Evolutionary conservation across 305 asterid genomes (phyloP).

Genomic region (Solanum hybrid): DNA sequence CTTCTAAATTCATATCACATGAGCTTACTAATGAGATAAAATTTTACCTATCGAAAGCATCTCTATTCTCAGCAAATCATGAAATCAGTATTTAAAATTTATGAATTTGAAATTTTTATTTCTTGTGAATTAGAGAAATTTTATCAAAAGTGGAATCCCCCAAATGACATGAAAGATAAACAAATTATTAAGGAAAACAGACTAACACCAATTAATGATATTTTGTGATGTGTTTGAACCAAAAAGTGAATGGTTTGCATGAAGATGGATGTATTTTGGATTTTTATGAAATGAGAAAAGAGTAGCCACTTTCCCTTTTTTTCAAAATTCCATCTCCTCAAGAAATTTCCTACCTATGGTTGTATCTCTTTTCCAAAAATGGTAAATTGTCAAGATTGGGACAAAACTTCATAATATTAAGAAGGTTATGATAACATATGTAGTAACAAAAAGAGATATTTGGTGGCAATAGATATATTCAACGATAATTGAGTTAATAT

Average conservation of each 20-base stretch:
- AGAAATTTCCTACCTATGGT: not conserved
- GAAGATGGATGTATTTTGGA: not conserved
- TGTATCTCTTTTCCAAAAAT: not conserved
- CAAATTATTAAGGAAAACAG: not conserved
- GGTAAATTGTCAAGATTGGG: not conserved
- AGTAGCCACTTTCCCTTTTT: not conserved
- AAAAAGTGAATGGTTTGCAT: not conserved
- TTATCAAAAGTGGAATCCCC: not conserved
- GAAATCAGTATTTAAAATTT: not conserved
- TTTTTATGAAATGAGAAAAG: not conserved
- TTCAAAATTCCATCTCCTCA: not conserved
- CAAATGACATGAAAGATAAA: not conserved
- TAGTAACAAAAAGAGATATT: not conserved
- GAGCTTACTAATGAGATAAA: not conserved
- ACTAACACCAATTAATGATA: not conserved
- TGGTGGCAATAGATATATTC: too few relatives aligned
- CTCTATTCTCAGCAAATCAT: not conserved
- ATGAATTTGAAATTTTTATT: not conserved
- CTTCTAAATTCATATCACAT: not conserved
- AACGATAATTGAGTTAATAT: too few relatives aligned
- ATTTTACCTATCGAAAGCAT: not conserved
- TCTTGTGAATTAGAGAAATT: not conserved
- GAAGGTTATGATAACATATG: not conserved
- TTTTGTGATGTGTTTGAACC: not conserved
- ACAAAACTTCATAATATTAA: not conserved